Conservation (phyloP, 352 stramenopile species). For the Globisporangium okanoganense region DNA sequence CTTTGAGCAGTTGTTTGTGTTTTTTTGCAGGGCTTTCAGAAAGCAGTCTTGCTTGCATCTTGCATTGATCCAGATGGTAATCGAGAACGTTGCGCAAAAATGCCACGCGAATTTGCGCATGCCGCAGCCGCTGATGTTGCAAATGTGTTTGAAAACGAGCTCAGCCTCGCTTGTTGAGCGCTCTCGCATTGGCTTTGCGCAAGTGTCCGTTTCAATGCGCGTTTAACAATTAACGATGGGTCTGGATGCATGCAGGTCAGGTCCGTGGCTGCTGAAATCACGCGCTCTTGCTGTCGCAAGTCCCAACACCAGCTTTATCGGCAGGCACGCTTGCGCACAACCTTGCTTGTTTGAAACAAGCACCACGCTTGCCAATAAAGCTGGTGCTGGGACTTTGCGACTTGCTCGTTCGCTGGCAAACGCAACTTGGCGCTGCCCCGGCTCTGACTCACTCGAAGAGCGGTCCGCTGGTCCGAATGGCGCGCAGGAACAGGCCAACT, state of each 20-base stretch:
- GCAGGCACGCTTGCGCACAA: not conserved
- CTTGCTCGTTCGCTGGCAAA: not conserved
- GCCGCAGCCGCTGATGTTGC: not conserved
- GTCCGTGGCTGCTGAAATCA: not conserved
- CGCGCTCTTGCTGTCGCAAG: not conserved
- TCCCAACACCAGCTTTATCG: not conserved
- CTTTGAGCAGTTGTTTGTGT: not conserved
- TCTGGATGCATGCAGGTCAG: not conserved
- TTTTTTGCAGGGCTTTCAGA: too few relatives aligned
- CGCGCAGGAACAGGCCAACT: slow-evolving; percentile 9
- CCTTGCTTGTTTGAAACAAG: not conserved
- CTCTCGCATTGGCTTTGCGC: not conserved
- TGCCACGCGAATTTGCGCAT: not conserved
- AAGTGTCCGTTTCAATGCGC: not conserved
- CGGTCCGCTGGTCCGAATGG: slow-evolving; percentile 13
- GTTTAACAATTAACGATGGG: not conserved
- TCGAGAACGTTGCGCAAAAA: not conserved
- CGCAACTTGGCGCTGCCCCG: slow-evolving; percentile 6
- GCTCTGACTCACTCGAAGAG: not conserved
- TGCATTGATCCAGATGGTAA: not conserved
- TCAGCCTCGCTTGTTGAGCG: not conserved
- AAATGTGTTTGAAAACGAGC: not conserved
- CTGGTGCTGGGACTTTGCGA: not conserved
- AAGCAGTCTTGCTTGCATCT: not conserved
- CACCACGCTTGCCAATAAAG: too few relatives aligned